Evolutionary conservation across 257 asterid species (phyloP).

Genomic region (Solanum piurae): DNA sequence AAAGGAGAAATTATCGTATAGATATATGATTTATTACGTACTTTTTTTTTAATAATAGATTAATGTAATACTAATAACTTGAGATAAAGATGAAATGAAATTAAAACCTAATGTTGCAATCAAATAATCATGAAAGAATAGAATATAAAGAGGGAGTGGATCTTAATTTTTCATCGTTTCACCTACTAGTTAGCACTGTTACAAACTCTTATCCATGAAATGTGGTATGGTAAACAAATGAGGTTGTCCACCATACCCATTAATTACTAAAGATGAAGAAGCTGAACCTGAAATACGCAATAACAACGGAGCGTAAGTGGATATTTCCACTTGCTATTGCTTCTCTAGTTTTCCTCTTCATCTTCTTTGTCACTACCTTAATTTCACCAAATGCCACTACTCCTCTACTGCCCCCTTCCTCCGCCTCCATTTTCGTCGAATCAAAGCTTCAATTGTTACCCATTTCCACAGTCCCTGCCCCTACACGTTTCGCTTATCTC

Average conservation of each 20-base stretch:
- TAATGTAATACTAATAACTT: too few species aligned
- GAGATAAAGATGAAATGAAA: too few species aligned
- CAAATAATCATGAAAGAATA: too few species aligned
- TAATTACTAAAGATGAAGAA: conserved; percentile 42
- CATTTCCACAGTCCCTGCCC: conserved; percentile 31
- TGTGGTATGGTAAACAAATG: too few species aligned
- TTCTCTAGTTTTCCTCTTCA: conserved; percentile 43
- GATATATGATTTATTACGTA: too few species aligned
- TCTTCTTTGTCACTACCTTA: conserved; percentile 53
- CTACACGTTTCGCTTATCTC: conserved; percentile 67
- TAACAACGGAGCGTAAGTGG: conserved; percentile 61
- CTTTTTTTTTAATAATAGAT: too few species aligned
- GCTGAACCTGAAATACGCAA: conserved; percentile 47
- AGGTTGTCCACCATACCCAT: neutral
- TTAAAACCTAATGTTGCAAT: too few species aligned
- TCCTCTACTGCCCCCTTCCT: conserved; percentile 51
- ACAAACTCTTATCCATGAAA: neutral
- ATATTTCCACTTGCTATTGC: conserved; percentile 69
- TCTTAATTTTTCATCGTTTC: too few species aligned
- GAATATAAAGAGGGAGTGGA: too few species aligned
- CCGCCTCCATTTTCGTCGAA: conserved; percentile 62
- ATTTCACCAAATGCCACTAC: conserved; percentile 57
- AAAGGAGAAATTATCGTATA: too few species aligned
- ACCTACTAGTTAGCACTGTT: neutral
- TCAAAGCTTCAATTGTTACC: conserved; percentile 58